These are phyloP conservation scores for Condylostoma magnum DNA, from an alignment of 169 alveolate genomes.

Conservation along the genomic window DNA sequence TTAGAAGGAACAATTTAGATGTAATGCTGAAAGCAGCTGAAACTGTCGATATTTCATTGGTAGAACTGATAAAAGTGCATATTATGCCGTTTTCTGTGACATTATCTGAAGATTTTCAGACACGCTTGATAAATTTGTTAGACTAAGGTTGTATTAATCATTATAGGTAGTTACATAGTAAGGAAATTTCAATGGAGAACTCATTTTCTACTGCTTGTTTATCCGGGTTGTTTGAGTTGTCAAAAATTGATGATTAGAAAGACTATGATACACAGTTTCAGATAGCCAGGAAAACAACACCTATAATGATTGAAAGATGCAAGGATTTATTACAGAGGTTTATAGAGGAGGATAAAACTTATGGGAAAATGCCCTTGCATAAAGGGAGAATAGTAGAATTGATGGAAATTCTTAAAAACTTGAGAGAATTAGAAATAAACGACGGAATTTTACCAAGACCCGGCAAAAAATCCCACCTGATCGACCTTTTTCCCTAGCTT, in stretches of 20 bases:
- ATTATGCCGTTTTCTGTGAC: constrained; percentile 8
- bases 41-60: constrained; percentile 12
- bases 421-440: constrained; percentile 15
- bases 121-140: not conserved
- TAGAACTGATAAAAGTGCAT: not conserved
- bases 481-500: not conserved
- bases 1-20: constrained; percentile 13
- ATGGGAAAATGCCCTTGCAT: constrained; percentile 29
- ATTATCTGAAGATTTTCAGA: not conserved
- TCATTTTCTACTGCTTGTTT: constrained; percentile 20
- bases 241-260: constrained; percentile 14
- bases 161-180: not conserved
- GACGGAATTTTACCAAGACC: constrained; percentile 18
- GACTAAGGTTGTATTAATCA: constrained; percentile 26
- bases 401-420: not conserved
- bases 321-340: not conserved
- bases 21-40: not conserved
- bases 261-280: not conserved
- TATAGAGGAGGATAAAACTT: constrained; percentile 1
- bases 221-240: constrained; percentile 14
- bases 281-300: constrained; percentile 15
- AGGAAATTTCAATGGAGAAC: not conserved
- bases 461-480: constrained; percentile 1
- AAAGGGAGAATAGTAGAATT: constrained; percentile 3
- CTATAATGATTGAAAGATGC: constrained; percentile 13